Evolutionary conservation across 2,329 filamentous ascomycete genomes (phyloP), one percentile per base, ranked within the genome.

Genomic region (Emydomyces testavorans): DNA sequence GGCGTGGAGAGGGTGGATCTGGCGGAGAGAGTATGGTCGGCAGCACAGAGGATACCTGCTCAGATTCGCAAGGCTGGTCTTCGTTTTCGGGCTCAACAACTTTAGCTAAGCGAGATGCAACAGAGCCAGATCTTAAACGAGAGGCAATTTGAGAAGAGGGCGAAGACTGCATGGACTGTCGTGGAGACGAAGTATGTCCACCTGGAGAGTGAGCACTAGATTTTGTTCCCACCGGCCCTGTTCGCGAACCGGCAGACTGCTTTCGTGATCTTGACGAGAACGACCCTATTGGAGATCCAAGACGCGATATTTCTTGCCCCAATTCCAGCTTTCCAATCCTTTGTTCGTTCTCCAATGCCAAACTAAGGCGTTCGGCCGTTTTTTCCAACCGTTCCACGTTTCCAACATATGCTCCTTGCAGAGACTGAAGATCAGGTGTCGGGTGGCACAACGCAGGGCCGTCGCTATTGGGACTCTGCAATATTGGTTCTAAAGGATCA

Each of bases 331-430:
- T 69, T 48, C 65, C 43, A 28, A 39, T 69, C 38, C 42, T 63
- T 62, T 44, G 24, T 31, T 62, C 66, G 39, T 72, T 66, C 56
- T 72, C 69, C 31, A 69, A 69, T 47, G 63, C 67, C 54, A 65
- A 62, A 56, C 70, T 73, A 50, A 74, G 58, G 28, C 66, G 66
- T 57, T 72, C 71, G 13, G 71, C 71, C 52, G 65, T 71, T 52
- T 65, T 62, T 54, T 74, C 71, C 53, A 74, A 54, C 36, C 71
- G 62, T 55, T 71, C 70, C 48, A 74, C 67, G 64, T 74, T 73
- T 51, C 67, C 67, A 24, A 66, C 56, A 50, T 73, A 72, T 21
- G 71, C 71, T 35, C 71, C 71, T 61, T 74, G 71, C 49, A 72
- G 53, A 28, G 71, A 68, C 52, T 74, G 71, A 13, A 73, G 61